Evolutionary conservation across 2,329 filamentous ascomycete species (phyloP), one percentile per base, ranked within the genome.

Genomic region (Clarireedia monteithiana): DNA sequence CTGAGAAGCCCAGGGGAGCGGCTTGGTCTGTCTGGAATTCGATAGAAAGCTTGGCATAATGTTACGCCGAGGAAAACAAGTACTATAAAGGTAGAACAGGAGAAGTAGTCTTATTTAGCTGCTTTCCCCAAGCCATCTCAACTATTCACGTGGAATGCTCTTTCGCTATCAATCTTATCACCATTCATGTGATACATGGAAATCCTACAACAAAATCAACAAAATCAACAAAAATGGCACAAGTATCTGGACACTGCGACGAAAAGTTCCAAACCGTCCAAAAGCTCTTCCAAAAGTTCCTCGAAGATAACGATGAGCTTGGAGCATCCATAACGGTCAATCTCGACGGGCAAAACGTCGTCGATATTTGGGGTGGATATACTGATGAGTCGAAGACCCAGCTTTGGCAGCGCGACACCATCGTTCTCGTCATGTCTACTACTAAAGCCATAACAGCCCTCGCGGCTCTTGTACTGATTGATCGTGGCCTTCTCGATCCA

Each of bases 281-380:
- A 9, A 60, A 67, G 1, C 58, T 70, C 2, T 58, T 78, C 12
- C 61, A 71, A 30, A 38, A 68, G 3, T 66, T 66, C 24, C 46
- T 79, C n/a, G 60, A 64, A 9, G 68, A 64, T 1, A 73, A 68
- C 17, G 63, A 70, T 2, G 75, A 79, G 46, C 53, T 76, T 5
- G 76, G 76, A 2, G 75, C 73, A n/a, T 74, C 72, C 0, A 63
- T 78, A 20, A 67, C 62, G 23, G 67, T 77, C 47, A 74, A 68
- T 53, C 62, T 75, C 10, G 65, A 71, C 48, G 75, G 74, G n/a
- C 55, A 70, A 15, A 66, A 69, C 17, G 73, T 74, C 10, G 61
- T 77, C 15, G 73, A 78, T 57, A 58, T 77, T 15, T 77, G 73
- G 73, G 75, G 72, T 15, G 75, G 74, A 2, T 66, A 69, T 54